Conservation (phyloP, 2,329 filamentous ascomycete genomes). For the Exophiala bonariae region DNA sequence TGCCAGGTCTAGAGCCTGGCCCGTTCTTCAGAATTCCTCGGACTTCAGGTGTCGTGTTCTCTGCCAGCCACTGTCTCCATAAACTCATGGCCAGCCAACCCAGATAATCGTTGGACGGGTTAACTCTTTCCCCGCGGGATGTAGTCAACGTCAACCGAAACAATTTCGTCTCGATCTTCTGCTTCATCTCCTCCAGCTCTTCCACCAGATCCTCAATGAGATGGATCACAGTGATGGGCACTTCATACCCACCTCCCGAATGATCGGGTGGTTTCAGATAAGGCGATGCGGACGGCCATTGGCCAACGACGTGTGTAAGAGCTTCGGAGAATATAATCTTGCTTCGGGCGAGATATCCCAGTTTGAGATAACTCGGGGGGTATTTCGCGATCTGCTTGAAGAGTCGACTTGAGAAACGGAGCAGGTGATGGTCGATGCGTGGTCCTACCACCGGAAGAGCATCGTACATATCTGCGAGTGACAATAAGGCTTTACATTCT, state of each 20-base stretch:
- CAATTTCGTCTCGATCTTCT: slow-evolving; percentile 75
- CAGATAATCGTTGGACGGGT: slow-evolving; percentile 74
- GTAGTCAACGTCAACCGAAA: slow-evolving; percentile 80
- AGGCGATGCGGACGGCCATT: slow-evolving; percentile 81
- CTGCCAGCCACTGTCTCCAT: slow-evolving; percentile 90
- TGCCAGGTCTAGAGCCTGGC: slow-evolving; percentile 19
- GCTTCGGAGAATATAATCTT: slow-evolving; percentile 85
- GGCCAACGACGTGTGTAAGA: slow-evolving; percentile 88
- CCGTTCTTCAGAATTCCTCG: slow-evolving; percentile 46
- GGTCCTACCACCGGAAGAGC: slow-evolving; percentile 84
- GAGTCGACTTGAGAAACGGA: slow-evolving; percentile 85
- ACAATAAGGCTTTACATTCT: slow-evolving; percentile 86
- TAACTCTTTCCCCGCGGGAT: slow-evolving; percentile 77
- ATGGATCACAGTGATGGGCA: slow-evolving; percentile 77
- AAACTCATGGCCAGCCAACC: slow-evolving; percentile 87
- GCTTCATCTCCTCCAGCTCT: slow-evolving; percentile 80
- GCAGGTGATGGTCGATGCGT: slow-evolving; percentile 86
- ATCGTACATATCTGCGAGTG: slow-evolving; percentile 92
- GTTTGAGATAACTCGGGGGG: slow-evolving; percentile 84
- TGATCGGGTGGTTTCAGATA: slow-evolving; percentile 63
- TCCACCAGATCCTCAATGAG: slow-evolving; percentile 94
- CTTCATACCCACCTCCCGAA: slow-evolving; percentile 39
- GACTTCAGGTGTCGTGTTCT: slow-evolving; percentile 77
- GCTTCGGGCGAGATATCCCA: slow-evolving; percentile 82
- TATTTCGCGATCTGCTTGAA: slow-evolving; percentile 98